Percentiles rank a stretch among this genome's conserved stretches.
Evolutionary conservation across 345 rosid genomes (phyloP).

Genomic region (Clarkia xantiana): DNA sequence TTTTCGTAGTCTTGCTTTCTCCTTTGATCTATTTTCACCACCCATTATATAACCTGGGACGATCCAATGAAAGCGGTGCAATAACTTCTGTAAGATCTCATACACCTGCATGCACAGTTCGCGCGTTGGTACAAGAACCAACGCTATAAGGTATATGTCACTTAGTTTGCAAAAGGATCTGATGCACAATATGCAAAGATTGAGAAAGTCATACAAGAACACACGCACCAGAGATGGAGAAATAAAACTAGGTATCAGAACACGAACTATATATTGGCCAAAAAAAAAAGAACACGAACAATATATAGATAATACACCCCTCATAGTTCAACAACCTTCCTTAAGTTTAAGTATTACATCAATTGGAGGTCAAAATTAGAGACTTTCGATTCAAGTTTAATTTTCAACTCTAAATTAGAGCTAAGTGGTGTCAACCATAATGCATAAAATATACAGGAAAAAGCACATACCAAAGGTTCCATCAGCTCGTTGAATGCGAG

Average conservation of each 20-base stretch:
- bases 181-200: not conserved
- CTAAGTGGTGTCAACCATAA: no score
- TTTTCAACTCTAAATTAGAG: no score
- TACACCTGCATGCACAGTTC: constrained; percentile 92
- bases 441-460: not conserved
- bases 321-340: no score
- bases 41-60: constrained; percentile 98
- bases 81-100: constrained; percentile 66
- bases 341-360: no score
- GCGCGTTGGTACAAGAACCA: constrained; percentile 95
- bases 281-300: no score
- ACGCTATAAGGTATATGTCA: constrained; percentile 32
- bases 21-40: constrained; percentile 82
- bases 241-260: not conserved
- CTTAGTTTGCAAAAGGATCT: constrained; percentile 1
- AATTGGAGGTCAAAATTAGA: no score
- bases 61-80: constrained; percentile 92
- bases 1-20: constrained; percentile 93
- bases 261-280: not conserved
- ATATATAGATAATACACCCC: no score
- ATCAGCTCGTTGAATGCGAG: constrained; percentile 51
- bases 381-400: no score
- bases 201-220: not conserved
- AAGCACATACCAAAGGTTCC: constrained; percentile 70
- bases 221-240: not conserved